A percentile compares a stretch with the other conserved stretches of the same genome.
These are phyloP conservation scores for Aspergillus diversus DNA, from an alignment of 495 filamentous ascomycete genomes.

Conservation along the genomic window DNA sequence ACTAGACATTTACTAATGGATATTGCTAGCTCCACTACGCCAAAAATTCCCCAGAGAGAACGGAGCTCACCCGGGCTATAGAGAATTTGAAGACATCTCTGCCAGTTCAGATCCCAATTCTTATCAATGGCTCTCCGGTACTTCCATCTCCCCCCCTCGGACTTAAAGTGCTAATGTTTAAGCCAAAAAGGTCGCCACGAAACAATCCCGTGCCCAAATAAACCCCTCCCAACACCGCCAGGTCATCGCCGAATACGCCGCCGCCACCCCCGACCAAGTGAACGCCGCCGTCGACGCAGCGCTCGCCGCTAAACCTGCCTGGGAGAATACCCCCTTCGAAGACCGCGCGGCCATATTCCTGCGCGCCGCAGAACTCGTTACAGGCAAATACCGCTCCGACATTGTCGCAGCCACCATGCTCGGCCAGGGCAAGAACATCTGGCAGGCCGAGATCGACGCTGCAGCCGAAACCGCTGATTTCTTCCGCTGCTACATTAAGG, in stretches of 20 bases:
- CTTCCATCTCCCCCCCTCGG: slow-evolving; percentile 7
- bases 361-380: slow-evolving; percentile 84
- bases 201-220: neutral
- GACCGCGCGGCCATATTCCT: slow-evolving; percentile 90
- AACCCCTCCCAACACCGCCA: neutral
- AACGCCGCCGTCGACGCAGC: slow-evolving; percentile 75
- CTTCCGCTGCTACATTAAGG: slow-evolving; percentile 76
- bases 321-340: slow-evolving; percentile 80
- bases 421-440: slow-evolving; percentile 93
- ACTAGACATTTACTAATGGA: neutral
- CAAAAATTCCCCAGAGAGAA: slow-evolving; percentile 35
- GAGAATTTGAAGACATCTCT: slow-evolving; percentile 33
- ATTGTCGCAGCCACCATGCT: slow-evolving; percentile 92
- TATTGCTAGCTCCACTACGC: slow-evolving; percentile 32
- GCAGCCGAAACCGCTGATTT: slow-evolving; percentile 89
- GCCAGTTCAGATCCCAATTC: slow-evolving; percentile 34
- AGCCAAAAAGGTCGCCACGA: slow-evolving; percentile 48
- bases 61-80: slow-evolving; percentile 30
- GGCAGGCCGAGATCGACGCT: slow-evolving; percentile 95
- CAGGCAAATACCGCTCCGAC: slow-evolving; percentile 87
- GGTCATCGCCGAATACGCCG: slow-evolving; percentile 58
- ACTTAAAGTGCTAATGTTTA: slow-evolving; percentile 26
- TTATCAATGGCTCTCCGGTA: slow-evolving; percentile 34
- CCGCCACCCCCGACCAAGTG: slow-evolving; percentile 69
- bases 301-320: slow-evolving; percentile 75